phyloP scores from a whole-genome alignment of 805 yeast species.

The Naumovozyma baii region DNA sequence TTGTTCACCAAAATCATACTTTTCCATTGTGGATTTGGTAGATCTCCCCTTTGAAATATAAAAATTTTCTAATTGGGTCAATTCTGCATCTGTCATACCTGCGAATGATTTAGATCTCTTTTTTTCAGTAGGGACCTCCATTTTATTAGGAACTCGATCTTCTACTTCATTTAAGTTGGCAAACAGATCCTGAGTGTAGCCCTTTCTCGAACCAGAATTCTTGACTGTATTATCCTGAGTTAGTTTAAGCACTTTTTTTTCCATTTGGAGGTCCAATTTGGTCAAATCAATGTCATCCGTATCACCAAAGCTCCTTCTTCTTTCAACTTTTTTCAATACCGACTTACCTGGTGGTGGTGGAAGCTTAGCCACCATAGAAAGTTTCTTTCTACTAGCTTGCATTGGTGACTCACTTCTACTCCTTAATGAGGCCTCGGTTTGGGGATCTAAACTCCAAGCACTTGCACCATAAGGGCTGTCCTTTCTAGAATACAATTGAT shows the following conservation, averaged over 20 bases:
- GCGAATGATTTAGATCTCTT: slow-evolving; percentile 24
- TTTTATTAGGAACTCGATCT: slow-evolving; percentile 17
- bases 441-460: background rate
- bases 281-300: slow-evolving; percentile 20
- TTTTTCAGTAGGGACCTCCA: background rate
- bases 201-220: slow-evolving; percentile 25
- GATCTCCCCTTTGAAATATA: slow-evolving; percentile 22
- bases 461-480: background rate
- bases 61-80: slow-evolving; percentile 22
- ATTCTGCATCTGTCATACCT: slow-evolving; percentile 27
- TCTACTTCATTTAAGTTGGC: slow-evolving; percentile 29
- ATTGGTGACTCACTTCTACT: slow-evolving; percentile 14
- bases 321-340: slow-evolving; percentile 7
- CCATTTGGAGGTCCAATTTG: slow-evolving; percentile 12
- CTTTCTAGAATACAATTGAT: background rate
- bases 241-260: slow-evolving; percentile 11
- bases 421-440: background rate
- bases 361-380: slow-evolving; percentile 4
- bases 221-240: slow-evolving; percentile 24
- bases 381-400: background rate
- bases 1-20: slow-evolving; percentile 27
- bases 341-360: slow-evolving; percentile 24
- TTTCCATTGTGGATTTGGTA: slow-evolving; percentile 14
- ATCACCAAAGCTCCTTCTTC: background rate
- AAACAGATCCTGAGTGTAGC: slow-evolving; percentile 26